Conservation (phyloP, 257 asterid genomes). For the Schizonepeta tenuifolia region DNA sequence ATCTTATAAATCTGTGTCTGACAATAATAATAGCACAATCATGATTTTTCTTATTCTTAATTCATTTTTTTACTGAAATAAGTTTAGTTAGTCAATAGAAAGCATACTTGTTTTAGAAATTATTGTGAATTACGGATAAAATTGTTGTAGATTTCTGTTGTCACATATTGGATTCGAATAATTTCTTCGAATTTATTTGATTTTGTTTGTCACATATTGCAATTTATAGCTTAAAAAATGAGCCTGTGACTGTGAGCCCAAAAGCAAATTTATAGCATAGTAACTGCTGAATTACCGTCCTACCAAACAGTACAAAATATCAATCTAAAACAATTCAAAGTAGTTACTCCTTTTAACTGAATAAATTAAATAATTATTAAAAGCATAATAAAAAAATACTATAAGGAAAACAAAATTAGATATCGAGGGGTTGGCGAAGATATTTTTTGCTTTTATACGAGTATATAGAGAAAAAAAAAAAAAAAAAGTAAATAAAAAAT, state of each 20-base stretch:
- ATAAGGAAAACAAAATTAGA: not conserved
- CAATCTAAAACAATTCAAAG: too few species aligned
- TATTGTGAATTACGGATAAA: not conserved
- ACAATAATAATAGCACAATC: constrained; percentile 37
- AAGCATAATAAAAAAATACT: too few species aligned
- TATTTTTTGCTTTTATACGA: not conserved
- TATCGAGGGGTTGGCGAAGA: constrained; percentile 20
- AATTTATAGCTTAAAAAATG: too few species aligned
- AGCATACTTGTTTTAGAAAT: not conserved
- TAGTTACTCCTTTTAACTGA: too few species aligned
- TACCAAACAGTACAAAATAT: too few species aligned
- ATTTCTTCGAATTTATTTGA: not conserved
- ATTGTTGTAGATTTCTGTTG: not conserved
- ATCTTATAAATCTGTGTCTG: constrained; percentile 7
- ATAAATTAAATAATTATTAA: not conserved
- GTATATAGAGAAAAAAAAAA: not conserved
- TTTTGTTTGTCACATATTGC: not conserved
- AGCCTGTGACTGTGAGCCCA: too few species aligned
- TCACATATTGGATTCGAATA: not conserved
- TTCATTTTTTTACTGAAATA: not conserved
- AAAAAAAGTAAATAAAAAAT: not conserved
- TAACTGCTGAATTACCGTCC: too few species aligned
- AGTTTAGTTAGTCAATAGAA: not conserved
- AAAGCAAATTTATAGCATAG: too few species aligned
- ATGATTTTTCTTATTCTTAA: constrained; percentile 21